Evolutionary conservation across 2,329 filamentous ascomycete species (phyloP).

Genomic region (Fusarium sublunatum): DNA sequence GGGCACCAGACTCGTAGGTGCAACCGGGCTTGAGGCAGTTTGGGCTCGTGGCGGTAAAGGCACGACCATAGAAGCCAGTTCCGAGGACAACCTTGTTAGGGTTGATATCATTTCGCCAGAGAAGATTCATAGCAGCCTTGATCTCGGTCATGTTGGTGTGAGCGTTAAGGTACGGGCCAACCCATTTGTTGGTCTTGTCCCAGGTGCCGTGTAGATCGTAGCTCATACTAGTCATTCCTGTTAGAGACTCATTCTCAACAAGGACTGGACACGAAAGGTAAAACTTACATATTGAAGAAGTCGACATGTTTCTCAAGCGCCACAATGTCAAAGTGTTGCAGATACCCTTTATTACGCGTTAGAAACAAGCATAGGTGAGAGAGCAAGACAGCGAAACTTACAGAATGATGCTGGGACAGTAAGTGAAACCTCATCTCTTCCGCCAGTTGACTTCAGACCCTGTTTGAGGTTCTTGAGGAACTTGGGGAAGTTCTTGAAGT

Average conservation of each 20-base stretch:
- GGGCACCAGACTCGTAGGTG: not conserved
- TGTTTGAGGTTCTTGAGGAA: not conserved
- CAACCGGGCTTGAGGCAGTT: conserved; percentile 43
- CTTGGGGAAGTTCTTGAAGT: not conserved
- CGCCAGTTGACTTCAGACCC: conserved; percentile 9
- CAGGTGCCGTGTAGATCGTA: conserved; percentile 57
- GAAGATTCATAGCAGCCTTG: conserved; percentile 53
- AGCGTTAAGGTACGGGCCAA: conserved; percentile 49
- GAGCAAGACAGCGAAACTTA: conserved; percentile 6
- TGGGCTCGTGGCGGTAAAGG: conserved; percentile 15
- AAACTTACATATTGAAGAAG: conserved; percentile 22
- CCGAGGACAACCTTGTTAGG: conserved; percentile 58
- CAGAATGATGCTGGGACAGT: conserved; percentile 18
- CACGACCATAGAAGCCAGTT: conserved; percentile 56
- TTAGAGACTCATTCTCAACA: not conserved
- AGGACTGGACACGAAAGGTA: not conserved
- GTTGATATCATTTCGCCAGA: conserved; percentile 59
- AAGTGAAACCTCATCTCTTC: conserved; percentile 11
- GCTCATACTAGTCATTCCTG: conserved; percentile 24
- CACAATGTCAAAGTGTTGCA: conserved; percentile 15
- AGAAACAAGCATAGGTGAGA: not conserved
- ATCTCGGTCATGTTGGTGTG: conserved; percentile 63
- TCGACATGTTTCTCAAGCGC: conserved; percentile 13
- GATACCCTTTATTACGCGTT: conserved; percentile 3
- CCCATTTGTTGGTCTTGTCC: conserved; percentile 44